Evolutionary conservation across 2,329 filamentous ascomycete genomes (phyloP).

Genomic region (Chaetomiaceae sp.): DNA sequence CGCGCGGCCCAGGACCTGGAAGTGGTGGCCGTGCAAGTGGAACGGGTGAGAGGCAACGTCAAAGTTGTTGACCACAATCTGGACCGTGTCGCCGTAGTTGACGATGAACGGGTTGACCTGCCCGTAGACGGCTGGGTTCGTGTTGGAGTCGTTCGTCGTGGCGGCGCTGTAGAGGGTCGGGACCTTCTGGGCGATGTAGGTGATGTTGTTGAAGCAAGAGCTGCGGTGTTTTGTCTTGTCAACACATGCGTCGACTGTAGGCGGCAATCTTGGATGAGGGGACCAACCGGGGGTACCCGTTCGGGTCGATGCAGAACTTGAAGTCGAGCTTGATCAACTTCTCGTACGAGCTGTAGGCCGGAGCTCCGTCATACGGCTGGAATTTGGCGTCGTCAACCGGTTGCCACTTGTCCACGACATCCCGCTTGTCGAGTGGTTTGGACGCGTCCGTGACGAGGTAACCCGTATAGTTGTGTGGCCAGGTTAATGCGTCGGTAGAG

Average conservation of each 20-base stretch:
- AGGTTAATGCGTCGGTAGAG: constrained; percentile 23
- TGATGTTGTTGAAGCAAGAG: constrained; percentile 59
- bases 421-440: constrained; percentile 27
- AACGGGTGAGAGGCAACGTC: constrained; percentile 47
- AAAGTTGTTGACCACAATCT: constrained; percentile 49
- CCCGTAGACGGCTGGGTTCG: constrained; percentile 41
- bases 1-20: constrained; percentile 47
- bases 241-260: background rate
- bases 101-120: constrained; percentile 40
- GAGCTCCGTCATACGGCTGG: constrained; percentile 49
- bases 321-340: constrained; percentile 54
- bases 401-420: constrained; percentile 36
- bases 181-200: constrained; percentile 64
- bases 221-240: constrained; percentile 19
- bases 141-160: constrained; percentile 46
- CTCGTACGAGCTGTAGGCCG: constrained; percentile 49
- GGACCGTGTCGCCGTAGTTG: constrained; percentile 37
- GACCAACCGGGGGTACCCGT: constrained; percentile 55
- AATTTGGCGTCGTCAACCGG: constrained; percentile 62
- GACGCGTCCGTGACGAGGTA: constrained; percentile 38
- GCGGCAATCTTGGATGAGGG: background rate
- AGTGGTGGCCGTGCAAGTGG: constrained; percentile 53
- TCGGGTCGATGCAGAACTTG: constrained; percentile 54
- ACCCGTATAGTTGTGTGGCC: constrained; percentile 41
- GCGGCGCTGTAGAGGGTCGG: constrained; percentile 69